Conservation (phyloP, 2,329 filamentous ascomycete species). For the Geosmithia flava region DNA sequence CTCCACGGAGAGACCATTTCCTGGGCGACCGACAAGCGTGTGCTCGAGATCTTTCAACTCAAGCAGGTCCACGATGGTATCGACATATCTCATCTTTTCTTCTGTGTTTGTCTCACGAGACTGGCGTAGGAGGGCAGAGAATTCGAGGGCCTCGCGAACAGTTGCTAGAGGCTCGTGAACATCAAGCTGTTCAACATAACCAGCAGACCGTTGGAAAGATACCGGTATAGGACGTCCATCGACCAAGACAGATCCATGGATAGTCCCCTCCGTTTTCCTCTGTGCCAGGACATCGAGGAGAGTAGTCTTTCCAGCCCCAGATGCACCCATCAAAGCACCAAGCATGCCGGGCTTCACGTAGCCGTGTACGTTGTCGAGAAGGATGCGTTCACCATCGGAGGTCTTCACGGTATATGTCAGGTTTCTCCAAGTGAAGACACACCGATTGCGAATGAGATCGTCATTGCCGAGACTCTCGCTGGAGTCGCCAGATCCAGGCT, state of each 20-base stretch:
- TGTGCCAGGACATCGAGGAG: conserved; percentile 28
- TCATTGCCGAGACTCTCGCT: conserved; percentile 4
- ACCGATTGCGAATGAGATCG: conserved; percentile 47
- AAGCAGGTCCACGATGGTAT: conserved; percentile 60
- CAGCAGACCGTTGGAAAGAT: conserved; percentile 49
- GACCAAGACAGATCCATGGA: conserved; percentile 55
- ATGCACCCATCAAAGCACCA: conserved; percentile 63
- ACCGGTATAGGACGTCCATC: conserved; percentile 42
- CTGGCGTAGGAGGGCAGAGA: conserved; percentile 64
- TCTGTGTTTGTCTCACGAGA: conserved; percentile 46
- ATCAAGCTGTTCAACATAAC: conserved; percentile 74
- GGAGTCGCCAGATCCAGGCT: too few species aligned
- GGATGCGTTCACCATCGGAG: conserved; percentile 45
- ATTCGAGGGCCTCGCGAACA: conserved; percentile 63
- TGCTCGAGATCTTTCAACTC: conserved; percentile 35
- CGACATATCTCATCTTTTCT: conserved; percentile 66
- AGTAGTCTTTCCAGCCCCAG: conserved; percentile 30
- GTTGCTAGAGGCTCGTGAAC: conserved; percentile 63
- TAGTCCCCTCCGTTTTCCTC: conserved; percentile 46
- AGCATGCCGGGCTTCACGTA: conserved; percentile 86
- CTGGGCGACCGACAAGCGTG: conserved; percentile 34
- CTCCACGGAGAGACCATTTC: conserved; percentile 38
- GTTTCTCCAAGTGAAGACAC: conserved; percentile 64
- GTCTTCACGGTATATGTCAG: conserved; percentile 58
- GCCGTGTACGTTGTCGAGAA: conserved; percentile 71